Percentiles rank a stretch among this genome's conserved stretches.
These are phyloP conservation scores for Candida insectorum DNA, from an alignment of 805 yeast species.

Conservation along the genomic window DNA sequence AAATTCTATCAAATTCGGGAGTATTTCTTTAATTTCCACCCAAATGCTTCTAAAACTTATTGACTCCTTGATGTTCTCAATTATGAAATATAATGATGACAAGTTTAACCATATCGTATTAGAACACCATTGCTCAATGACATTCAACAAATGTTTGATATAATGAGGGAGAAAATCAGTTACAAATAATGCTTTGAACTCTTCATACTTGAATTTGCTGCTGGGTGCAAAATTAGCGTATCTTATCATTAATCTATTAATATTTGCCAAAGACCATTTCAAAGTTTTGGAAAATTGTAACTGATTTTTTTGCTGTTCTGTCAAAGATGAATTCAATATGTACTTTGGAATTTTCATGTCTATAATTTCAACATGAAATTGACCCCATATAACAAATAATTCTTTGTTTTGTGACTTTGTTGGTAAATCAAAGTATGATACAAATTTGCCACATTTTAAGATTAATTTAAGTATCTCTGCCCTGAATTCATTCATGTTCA, in stretches of 20 bases:
- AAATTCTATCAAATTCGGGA: constrained; percentile 61
- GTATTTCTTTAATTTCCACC: constrained; percentile 62
- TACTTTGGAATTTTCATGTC: constrained; percentile 55
- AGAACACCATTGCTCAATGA: constrained; percentile 72
- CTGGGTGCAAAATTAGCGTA: constrained; percentile 62
- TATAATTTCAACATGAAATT: constrained; percentile 68
- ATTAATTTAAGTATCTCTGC: constrained; percentile 77
- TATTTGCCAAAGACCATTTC: constrained; percentile 83
- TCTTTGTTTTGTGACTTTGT: constrained; percentile 50
- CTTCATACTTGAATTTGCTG: constrained; percentile 52
- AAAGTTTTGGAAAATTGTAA: constrained; percentile 65
- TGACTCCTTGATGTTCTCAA: constrained; percentile 53
- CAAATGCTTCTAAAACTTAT: constrained; percentile 56
- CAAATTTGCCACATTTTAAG: constrained; percentile 74
- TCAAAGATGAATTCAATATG: constrained; percentile 42
- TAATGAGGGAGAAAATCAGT: constrained; percentile 70
- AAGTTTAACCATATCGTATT: constrained; percentile 66
- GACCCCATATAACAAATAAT: constrained; percentile 63
- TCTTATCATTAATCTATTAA: constrained; percentile 66
- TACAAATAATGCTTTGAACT: constrained; percentile 54
- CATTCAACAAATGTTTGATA: constrained; percentile 57
- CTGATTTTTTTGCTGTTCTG: constrained; percentile 45
- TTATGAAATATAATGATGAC: constrained; percentile 59
- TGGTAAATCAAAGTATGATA: constrained; percentile 72
- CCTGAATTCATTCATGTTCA: constrained; percentile 24